Conservation (phyloP, 352 stramenopile species). For the Globisporangium solare region DNA sequence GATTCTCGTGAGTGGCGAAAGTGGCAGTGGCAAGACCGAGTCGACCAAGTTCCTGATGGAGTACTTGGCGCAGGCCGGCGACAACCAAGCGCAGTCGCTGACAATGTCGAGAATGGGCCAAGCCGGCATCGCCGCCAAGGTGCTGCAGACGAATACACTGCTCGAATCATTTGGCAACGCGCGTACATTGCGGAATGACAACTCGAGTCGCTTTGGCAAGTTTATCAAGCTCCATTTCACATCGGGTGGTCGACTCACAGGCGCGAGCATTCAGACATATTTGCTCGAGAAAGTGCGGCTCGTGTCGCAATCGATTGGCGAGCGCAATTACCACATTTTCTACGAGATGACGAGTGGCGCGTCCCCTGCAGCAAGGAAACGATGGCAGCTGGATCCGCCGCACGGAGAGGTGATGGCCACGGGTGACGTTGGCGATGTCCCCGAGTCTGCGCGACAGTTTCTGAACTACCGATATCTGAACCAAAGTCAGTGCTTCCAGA, state of each 20-base stretch:
- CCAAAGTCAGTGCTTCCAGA: slow-evolving; percentile 82
- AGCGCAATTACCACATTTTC: slow-evolving; percentile 88
- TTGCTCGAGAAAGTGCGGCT: slow-evolving; percentile 93
- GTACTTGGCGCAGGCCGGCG: slow-evolving; percentile 77
- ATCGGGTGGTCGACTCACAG: slow-evolving; percentile 57
- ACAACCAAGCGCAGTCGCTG: slow-evolving; percentile 60
- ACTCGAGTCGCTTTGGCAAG: slow-evolving; percentile 90
- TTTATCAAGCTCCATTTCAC: slow-evolving; percentile 91
- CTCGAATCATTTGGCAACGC: slow-evolving; percentile 90
- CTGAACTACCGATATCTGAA: slow-evolving; percentile 80
- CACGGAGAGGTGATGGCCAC: slow-evolving; percentile 25
- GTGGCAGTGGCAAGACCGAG: slow-evolving; percentile 86
- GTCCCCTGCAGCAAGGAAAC: slow-evolving; percentile 37
- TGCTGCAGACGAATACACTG: slow-evolving; percentile 88
- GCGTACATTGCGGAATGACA: slow-evolving; percentile 85
- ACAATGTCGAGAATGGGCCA: slow-evolving; percentile 18
- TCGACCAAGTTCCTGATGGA: slow-evolving; percentile 89
- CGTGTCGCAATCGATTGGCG: slow-evolving; percentile 73
- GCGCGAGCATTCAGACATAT: slow-evolving; percentile 90
- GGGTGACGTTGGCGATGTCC: slow-evolving; percentile 39
- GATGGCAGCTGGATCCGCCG: slow-evolving; percentile 65
- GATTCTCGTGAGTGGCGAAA: slow-evolving; percentile 86
- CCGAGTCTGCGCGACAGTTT: slow-evolving; percentile 44
- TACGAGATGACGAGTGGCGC: slow-evolving; percentile 78
- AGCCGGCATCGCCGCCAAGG: slow-evolving; percentile 74